Evolutionary conservation across 1,139 yeast species (phyloP).

Genomic region (Zygosaccharomyces pseudobailii): DNA sequence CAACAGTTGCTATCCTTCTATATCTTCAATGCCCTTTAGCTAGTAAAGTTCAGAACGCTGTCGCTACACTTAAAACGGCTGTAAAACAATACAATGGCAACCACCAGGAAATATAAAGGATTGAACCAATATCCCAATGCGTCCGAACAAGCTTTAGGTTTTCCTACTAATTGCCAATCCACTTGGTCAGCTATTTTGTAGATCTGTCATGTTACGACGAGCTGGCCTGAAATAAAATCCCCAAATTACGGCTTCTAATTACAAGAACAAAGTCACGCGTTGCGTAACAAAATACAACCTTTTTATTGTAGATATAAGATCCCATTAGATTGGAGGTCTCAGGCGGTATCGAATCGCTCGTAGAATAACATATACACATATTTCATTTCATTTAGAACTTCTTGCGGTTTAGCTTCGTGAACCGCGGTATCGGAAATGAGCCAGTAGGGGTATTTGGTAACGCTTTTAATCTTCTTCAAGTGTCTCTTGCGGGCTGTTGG

Average conservation of each 20-base stretch:
- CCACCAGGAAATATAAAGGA: neutral
- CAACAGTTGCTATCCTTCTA: neutral
- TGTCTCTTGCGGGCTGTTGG: slow-evolving; percentile 9
- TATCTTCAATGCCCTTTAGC: neutral
- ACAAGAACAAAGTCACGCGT: neutral
- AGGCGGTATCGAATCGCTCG: slow-evolving; percentile 37
- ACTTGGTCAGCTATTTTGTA: neutral
- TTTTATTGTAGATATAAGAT: too few species aligned
- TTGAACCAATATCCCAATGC: neutral
- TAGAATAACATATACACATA: slow-evolving; percentile 83
- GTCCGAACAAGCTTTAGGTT: neutral
- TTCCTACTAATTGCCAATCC: neutral
- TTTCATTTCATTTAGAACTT: slow-evolving; percentile 62
- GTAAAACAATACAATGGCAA: neutral
- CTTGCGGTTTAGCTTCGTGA: slow-evolving; percentile 54
- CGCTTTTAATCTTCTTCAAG: slow-evolving; percentile 45
- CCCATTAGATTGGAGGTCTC: neutral
- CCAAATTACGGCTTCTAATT: neutral
- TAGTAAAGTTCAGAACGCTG: neutral
- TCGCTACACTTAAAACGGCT: neutral
- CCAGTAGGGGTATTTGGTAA: slow-evolving; percentile 72
- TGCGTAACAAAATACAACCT: neutral
- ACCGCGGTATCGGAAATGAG: slow-evolving; percentile 72
- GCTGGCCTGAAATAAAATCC: slow-evolving; percentile 1
- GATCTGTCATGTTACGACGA: neutral